Percentiles rank a stretch among this genome's conserved stretches.
Evolutionary conservation across 371 early-diverging fungal species (phyloP).

Genomic region (Mucor circinelloides): DNA sequence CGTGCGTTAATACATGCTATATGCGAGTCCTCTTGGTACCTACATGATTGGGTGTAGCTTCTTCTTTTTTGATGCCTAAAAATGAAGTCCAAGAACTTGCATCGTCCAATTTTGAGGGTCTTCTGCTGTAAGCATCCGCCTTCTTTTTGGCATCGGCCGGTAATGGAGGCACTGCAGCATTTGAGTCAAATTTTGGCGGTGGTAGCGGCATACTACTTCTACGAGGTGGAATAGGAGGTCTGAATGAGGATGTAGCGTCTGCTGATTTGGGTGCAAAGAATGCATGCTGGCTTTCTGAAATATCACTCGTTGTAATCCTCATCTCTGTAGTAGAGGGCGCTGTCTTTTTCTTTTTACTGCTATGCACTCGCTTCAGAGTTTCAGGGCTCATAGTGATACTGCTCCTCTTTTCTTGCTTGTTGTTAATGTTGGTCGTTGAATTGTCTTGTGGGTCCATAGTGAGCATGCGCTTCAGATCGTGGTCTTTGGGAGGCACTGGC

Average conservation of each 20-base stretch:
- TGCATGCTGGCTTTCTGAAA: conserved; percentile 2
- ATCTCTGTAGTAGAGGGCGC: background rate
- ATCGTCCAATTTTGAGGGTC: background rate
- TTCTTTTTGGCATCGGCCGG: conserved; percentile 2
- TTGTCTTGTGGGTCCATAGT: background rate
- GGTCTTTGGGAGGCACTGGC: conserved; percentile 24
- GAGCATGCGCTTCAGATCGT: background rate
- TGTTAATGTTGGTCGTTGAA: background rate
- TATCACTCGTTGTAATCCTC: conserved; percentile 1
- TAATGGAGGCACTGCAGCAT: background rate
- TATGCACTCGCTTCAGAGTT: background rate
- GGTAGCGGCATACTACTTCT: conserved; percentile 27
- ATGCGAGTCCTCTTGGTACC: background rate
- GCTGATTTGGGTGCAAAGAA: background rate
- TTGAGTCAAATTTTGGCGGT: background rate
- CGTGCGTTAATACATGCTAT: background rate
- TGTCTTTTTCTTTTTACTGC: background rate
- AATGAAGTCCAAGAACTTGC: conserved; percentile 15
- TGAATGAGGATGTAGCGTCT: background rate
- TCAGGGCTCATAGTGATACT: background rate
- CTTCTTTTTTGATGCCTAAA: conserved; percentile 6
- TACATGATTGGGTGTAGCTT: background rate
- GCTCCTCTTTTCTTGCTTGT: conserved; percentile 9
- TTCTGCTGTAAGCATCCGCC: background rate
- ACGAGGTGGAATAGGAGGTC: conserved; percentile 23